Percentiles rank a stretch among this genome's conserved stretches.
Conservation (phyloP, 2,329 filamentous ascomycete species). For the Hirsutella rhossiliensis region DNA sequence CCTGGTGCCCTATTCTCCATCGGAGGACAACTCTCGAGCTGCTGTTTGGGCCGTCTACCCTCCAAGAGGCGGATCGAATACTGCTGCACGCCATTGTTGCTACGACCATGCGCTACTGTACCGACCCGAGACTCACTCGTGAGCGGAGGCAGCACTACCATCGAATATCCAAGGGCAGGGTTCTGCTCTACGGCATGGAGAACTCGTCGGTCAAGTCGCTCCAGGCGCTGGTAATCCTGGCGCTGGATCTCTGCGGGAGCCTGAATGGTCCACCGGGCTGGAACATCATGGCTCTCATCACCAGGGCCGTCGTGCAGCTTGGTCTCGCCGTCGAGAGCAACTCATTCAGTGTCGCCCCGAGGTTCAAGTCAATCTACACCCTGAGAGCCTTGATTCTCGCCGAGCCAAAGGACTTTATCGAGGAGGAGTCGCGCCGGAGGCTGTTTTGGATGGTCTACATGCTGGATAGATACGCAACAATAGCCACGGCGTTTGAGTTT, state of each 20-base stretch:
- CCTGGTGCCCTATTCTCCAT: constrained; percentile 85
- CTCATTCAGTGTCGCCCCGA: constrained; percentile 65
- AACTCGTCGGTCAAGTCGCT: constrained; percentile 81
- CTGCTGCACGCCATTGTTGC: constrained; percentile 82
- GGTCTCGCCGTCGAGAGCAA: constrained; percentile 75
- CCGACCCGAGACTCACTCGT: constrained; percentile 60
- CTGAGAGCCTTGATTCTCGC: constrained; percentile 74
- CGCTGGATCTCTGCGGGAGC: constrained; percentile 71
- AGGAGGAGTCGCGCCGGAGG: constrained; percentile 74
- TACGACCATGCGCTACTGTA: constrained; percentile 75
- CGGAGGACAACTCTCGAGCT: constrained; percentile 69
- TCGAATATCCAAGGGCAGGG: constrained; percentile 70
- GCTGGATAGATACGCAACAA: constrained; percentile 79
- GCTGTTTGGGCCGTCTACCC: constrained; percentile 62
- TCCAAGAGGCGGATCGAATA: constrained; percentile 73
- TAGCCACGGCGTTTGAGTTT: constrained; percentile 87
- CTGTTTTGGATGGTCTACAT: constrained; percentile 94
- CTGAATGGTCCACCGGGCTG: constrained; percentile 86
- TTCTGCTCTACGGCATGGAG: constrained; percentile 77
- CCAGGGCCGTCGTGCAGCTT: constrained; percentile 76
- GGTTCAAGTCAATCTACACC: constrained; percentile 80
- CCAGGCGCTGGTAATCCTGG: constrained; percentile 77
- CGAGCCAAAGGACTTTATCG: constrained; percentile 73
- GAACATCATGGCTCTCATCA: constrained; percentile 84
- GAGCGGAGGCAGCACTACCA: constrained; percentile 66